These are phyloP conservation scores for Erodium moschatum DNA, from an alignment of 441 rosid species.

Conservation along the genomic window DNA sequence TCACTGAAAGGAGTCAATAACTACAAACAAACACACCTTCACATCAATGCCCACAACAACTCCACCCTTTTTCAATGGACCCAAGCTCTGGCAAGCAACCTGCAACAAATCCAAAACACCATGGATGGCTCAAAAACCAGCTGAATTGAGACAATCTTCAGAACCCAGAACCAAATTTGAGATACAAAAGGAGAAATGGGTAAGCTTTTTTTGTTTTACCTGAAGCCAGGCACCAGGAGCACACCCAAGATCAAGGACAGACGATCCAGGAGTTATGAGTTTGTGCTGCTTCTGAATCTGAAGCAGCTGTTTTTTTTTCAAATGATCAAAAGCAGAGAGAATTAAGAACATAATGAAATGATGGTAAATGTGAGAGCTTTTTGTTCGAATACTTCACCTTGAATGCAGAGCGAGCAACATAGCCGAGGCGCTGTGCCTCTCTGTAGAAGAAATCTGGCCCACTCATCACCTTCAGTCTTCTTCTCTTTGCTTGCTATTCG, in stretches of 20 bases:
- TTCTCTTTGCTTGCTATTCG: background rate
- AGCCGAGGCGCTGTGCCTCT: slow-evolving; percentile 96
- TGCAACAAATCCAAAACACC: too few relatives aligned
- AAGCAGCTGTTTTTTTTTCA: slow-evolving; percentile 42
- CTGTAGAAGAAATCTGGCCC: slow-evolving; percentile 95
- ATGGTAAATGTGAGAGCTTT: background rate
- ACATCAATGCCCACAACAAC: slow-evolving; percentile 57
- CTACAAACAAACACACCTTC: slow-evolving; percentile 40
- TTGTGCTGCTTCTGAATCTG: slow-evolving; percentile 81
- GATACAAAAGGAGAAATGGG: background rate
- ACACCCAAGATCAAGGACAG: slow-evolving; percentile 91
- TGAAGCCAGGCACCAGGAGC: slow-evolving; percentile 99
- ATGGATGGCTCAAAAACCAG: slow-evolving; percentile 37
- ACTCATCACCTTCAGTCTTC: slow-evolving; percentile 36
- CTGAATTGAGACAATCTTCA: background rate
- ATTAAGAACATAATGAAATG: background rate
- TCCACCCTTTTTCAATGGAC: too few relatives aligned
- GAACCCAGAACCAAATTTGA: slow-evolving; percentile 4
- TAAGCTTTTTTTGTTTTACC: slow-evolving; percentile 27
- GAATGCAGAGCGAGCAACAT: slow-evolving; percentile 96
- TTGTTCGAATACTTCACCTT: slow-evolving; percentile 35
- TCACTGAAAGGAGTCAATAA: slow-evolving; percentile 8
- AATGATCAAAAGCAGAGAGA: background rate
- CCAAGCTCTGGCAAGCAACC: too few relatives aligned
- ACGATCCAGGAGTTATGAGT: slow-evolving; percentile 65